phyloP scores from a whole-genome alignment of 2,329 filamentous ascomycete species.

The Septoria petroselini region DNA sequence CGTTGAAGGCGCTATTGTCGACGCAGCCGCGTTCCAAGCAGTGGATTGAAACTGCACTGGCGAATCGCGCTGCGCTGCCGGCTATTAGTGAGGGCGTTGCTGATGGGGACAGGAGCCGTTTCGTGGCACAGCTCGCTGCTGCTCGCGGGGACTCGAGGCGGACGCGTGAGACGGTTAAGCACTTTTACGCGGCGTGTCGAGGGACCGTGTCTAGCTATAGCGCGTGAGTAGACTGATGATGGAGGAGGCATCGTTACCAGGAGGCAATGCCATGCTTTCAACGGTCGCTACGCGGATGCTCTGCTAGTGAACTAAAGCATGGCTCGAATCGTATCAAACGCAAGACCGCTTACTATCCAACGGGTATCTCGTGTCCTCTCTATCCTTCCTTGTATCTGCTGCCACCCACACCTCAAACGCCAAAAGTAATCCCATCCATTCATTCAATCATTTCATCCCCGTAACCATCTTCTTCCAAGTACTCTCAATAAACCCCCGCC shows the following conservation, averaged over 20 bases:
- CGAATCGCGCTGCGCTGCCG: constrained; percentile 51
- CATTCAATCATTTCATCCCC: background rate
- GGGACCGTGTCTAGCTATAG: constrained; percentile 38
- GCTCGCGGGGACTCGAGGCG: constrained; percentile 58
- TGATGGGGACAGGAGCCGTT: constrained; percentile 58
- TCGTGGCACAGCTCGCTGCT: constrained; percentile 65
- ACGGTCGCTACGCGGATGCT: too few species aligned
- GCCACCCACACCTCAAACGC: too few species aligned
- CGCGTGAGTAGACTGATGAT: background rate
- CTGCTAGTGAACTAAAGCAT: too few species aligned
- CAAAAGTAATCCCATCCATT: background rate
- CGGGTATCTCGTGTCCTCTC: background rate
- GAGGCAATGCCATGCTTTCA: too few species aligned
- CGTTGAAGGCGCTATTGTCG: constrained; percentile 61
- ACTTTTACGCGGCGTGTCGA: constrained; percentile 70
- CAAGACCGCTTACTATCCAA: background rate
- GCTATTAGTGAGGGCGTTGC: constrained; percentile 54
- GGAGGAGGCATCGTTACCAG: too few species aligned
- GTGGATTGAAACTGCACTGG: constrained; percentile 57
- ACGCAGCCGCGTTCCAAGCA: constrained; percentile 30
- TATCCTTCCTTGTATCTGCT: background rate
- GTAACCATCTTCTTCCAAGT: background rate
- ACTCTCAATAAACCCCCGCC: constrained; percentile 23
- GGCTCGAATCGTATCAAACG: background rate
- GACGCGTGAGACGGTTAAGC: constrained; percentile 65